A percentile compares a stretch with the other conserved stretches of the same genome.
Conservation (phyloP, 257 asterid genomes). For the Prunella vulgaris region DNA sequence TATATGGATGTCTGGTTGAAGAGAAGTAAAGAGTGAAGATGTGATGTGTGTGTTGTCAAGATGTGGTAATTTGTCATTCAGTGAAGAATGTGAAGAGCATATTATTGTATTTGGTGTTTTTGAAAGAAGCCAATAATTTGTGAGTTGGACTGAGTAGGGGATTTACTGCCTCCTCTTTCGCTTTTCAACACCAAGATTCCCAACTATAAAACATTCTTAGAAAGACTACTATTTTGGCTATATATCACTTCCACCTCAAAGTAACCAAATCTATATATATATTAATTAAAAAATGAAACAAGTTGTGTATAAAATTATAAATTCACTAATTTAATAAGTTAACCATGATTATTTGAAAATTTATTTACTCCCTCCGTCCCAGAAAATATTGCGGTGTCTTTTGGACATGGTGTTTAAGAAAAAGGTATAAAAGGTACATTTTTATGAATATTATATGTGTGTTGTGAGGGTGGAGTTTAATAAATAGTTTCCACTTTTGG, state of each 20-base stretch:
- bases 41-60: background rate
- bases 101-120: conserved; percentile 28
- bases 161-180: conserved; percentile 29
- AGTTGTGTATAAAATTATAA: too few relatives aligned
- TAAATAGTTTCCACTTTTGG: too few relatives aligned
- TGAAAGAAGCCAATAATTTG: conserved; percentile 39
- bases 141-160: background rate
- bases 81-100: conserved; percentile 28
- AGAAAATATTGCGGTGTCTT: too few relatives aligned
- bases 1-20: background rate
- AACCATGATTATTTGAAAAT: too few relatives aligned
- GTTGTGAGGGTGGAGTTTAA: too few relatives aligned
- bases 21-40: background rate
- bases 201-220: conserved; percentile 27
- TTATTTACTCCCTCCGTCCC: too few relatives aligned
- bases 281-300: too few relatives aligned
- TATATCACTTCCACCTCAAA: background rate
- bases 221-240: conserved; percentile 25
- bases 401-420: too few relatives aligned
- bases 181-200: conserved; percentile 24
- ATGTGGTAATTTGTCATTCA: conserved; percentile 32
- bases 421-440: too few relatives aligned
- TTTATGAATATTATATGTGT: too few relatives aligned
- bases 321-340: too few relatives aligned
- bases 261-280: background rate